Percentiles rank a stretch among this genome's conserved stretches.
Evolutionary conservation across 306 rosid genomes (phyloP).

Genomic region (Quercus wislizeni): DNA sequence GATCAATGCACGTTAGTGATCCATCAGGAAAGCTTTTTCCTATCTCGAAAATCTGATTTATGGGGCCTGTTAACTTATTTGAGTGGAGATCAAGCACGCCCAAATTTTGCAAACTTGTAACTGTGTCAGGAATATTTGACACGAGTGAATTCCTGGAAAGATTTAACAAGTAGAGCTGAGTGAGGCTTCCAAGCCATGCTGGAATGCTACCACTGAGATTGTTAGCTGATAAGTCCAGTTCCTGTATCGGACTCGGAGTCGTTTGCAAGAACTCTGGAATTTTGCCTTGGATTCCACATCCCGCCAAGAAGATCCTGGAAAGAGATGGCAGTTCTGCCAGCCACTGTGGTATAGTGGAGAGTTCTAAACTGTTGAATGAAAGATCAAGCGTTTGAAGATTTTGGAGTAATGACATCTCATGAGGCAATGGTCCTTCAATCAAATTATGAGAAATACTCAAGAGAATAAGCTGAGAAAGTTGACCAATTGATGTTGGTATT

Average conservation of each 20-base stretch:
- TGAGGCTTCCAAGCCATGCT: constrained; percentile 54
- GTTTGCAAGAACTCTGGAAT: constrained; percentile 38
- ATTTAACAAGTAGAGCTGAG: constrained; percentile 50
- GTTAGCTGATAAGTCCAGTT: constrained; percentile 65
- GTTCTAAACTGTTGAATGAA: constrained; percentile 55
- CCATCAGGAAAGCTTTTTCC: constrained; percentile 30
- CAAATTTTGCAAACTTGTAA: constrained; percentile 39
- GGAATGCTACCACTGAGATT: constrained; percentile 58
- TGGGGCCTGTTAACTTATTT: constrained; percentile 56
- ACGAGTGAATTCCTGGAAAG: constrained; percentile 60
- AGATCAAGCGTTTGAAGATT: constrained; percentile 52
- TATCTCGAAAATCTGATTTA: constrained; percentile 32
- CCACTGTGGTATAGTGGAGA: constrained; percentile 50
- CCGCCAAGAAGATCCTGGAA: constrained; percentile 49
- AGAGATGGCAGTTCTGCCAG: constrained; percentile 41
- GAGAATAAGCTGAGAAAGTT: constrained; percentile 48
- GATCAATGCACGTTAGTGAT: constrained; percentile 47
- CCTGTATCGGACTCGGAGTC: constrained; percentile 43
- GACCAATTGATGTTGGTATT: constrained; percentile 54
- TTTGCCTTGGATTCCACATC: constrained; percentile 51
- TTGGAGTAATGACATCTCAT: constrained; percentile 54
- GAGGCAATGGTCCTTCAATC: constrained; percentile 58
- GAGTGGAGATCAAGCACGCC: constrained; percentile 69
- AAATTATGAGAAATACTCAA: constrained; percentile 40
- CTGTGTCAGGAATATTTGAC: constrained; percentile 50